Evolutionary conservation across 345 rosid species (phyloP).

Genomic region (Moringa oleifera): DNA sequence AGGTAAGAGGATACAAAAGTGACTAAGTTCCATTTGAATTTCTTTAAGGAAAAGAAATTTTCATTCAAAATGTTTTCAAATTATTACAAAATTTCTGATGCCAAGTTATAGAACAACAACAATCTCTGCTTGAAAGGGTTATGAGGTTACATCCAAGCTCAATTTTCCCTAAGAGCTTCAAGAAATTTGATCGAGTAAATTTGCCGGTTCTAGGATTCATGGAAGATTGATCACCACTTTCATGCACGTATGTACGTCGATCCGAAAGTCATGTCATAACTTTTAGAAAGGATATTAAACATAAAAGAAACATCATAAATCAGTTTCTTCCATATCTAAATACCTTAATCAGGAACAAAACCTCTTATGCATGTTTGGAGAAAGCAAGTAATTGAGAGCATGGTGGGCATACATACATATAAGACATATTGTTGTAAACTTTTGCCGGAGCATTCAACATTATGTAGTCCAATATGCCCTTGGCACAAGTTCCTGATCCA

Average conservation of each 20-base stretch:
- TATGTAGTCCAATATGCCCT: slow-evolving; percentile 92
- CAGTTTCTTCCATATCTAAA: too few species aligned
- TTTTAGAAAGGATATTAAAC: not conserved
- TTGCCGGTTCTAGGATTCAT: too few species aligned
- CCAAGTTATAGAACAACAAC: too few species aligned
- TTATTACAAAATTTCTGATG: too few species aligned
- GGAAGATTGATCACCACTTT: not conserved
- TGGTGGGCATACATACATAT: slow-evolving; percentile 52
- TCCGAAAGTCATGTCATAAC: not conserved
- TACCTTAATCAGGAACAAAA: not conserved
- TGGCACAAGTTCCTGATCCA: slow-evolving; percentile 97
- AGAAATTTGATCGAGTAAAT: too few species aligned
- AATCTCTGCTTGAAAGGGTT: too few species aligned
- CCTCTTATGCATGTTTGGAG: not conserved
- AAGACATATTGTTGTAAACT: slow-evolving; percentile 85
- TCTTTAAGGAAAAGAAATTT: too few species aligned
- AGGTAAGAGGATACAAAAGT: too few species aligned
- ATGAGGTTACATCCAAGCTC: too few species aligned
- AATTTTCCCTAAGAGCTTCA: too few species aligned
- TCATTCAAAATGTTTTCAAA: too few species aligned
- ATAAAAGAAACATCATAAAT: not conserved
- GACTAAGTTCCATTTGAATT: too few species aligned
- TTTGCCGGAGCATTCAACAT: slow-evolving; percentile 90
- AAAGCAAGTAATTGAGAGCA: not conserved
- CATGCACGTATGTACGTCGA: not conserved